Base-by-base conservation (phyloP, 2,329 filamentous ascomycete genomes). In the Cryphonectria carpinicola region DNA sequence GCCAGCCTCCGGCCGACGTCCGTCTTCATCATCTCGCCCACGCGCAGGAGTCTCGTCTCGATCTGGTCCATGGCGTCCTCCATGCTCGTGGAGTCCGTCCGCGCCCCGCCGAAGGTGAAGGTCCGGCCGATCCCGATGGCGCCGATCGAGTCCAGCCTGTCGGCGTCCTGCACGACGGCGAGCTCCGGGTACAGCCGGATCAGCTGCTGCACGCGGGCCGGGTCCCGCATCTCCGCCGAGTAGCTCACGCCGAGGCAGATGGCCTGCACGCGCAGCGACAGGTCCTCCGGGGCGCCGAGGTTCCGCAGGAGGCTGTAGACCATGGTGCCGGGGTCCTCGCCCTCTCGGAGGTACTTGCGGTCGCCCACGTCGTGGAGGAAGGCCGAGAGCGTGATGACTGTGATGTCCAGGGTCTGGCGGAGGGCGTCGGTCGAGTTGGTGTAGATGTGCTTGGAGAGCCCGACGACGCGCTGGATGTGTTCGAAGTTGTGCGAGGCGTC, bases 341-440 rank as follows among this genome's bases (percentile, higher is more conserved):
- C 86, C 1, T 86, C 83, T 69, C 83, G 77, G 22, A 90, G 80
- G 79, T 97, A 97, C 82, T 97, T 97, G 79, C 87, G 90, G 82
- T 97, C 95, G 72, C 93, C 93, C 25, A 97, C 90, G 76, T 97
- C 95, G 82, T 97, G 95, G n/a, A 95, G 86, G 5, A 95, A 85
- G 1, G 92, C 93, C 1, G 89, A 84, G 37, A 97, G 89, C 39
- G 88, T 88, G 74, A 96, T 84, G 37, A 90, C 80, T 14, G 84
- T 82, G 4, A 81, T 82, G 78, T 93, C 85, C 41, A 82, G 77
- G 32, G 65, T 56, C 8, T 65, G 41, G 63, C 71, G 69, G 11
- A 68, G 14, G 56, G 41, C 22, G 3, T 70, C 68, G 25, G 76
- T 58, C 32, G 39, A 75, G 70, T 73, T 54, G 11, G 76, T 79